Evolutionary conservation across 2,329 filamentous ascomycete genomes (phyloP), one percentile per base, ranked within the genome.

Genomic region (Penicillium sp.): DNA sequence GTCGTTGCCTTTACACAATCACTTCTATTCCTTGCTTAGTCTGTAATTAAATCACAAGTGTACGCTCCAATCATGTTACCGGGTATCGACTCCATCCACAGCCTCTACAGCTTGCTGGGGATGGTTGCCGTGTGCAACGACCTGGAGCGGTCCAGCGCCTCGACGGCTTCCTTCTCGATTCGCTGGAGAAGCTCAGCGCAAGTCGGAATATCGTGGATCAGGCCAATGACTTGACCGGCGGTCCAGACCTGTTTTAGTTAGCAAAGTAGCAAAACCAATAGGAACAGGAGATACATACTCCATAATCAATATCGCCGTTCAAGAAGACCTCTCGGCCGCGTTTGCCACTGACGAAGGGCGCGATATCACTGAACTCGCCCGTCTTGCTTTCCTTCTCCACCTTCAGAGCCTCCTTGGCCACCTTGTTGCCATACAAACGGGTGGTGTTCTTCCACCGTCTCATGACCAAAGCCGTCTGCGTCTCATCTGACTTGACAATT

Each of bases 361-460:
- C 88, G 35, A 98, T 81, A 71, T 96, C 89, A 54, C 84, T 78
- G 60, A 98, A 98, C 61, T 96, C 87, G 56, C 89, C 91, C 3
- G 84, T 87, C 53, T 76, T 79, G 71, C 87, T 93, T 72, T 87
- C 85, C 61, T 75, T 77, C 77, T 98, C 93, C 52, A 96, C 78
- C 75, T 87, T 84, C 57, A 88, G 76, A 1, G 89, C 89, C 60
- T 88, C 82, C 55, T 82, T 74, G 0, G 88, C 82, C 46, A 96
- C 87, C 74, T 93, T 90, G 73, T 98, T 98, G 68, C 82, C 84
- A 73, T 86, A 98, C 61, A 97, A 72, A 12, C 93, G 78, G 41
- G 81, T 85, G 1, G 93, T 98, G 72, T 98, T 98, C 71, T 79
- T 88, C 91, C 93, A 98, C 57, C 90, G 78, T 46, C 91, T 76